Base-by-base conservation (phyloP, 192 early-diverging fungal genomes). In the Pilaira anomala region DNA sequence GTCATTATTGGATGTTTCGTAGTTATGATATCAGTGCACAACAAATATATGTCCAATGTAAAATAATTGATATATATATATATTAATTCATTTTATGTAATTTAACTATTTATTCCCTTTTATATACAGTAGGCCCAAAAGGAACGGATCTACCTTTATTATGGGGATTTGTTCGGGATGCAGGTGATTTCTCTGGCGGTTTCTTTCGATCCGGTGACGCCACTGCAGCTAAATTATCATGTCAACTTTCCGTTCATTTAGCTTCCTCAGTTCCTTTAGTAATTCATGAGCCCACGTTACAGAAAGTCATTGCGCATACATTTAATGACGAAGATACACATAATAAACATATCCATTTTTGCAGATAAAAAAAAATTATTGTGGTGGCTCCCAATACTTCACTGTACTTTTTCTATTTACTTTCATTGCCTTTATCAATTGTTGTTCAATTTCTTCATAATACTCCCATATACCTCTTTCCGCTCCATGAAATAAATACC, bases 1-100 rank as follows among this genome's bases (percentile, higher is more conserved):
- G 96, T 0, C 94, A 98, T 68, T 94, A 93, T 74, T 97, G 93
- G 94, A 97, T 97, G 94, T 97, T 97, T 71, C 83, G 89, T 40
- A 87, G 55, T 41, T 22, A 39, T 14, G 55, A 58, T 41, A n/a
- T 58, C 0, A 40, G 14, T 41, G 19, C 39, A 39, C 55, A 58
- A 21, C 55, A 22, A 18, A 58, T 58, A 6, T 58, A 58, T 58
- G 18, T 58, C 8, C 30, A 58, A 26, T 11, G 55, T 58, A 41
- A 41, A 18, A 21, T 29, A 29, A 29, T 30, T 36, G 6, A 9
- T 36, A 1, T 36, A 9, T 33, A 33, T 33, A 33, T 4, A 1
- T 36, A 6, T 36, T 2, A 28, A 29, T 30, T 7, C 44, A 14
- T 14, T 13, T 8, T 12, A 0, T 29, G 12, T 6, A 24, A 53